A percentile compares a stretch with the other conserved stretches of the same genome.
Conservation (phyloP, 495 filamentous ascomycete species). For the Annulohypoxylon nitens region DNA sequence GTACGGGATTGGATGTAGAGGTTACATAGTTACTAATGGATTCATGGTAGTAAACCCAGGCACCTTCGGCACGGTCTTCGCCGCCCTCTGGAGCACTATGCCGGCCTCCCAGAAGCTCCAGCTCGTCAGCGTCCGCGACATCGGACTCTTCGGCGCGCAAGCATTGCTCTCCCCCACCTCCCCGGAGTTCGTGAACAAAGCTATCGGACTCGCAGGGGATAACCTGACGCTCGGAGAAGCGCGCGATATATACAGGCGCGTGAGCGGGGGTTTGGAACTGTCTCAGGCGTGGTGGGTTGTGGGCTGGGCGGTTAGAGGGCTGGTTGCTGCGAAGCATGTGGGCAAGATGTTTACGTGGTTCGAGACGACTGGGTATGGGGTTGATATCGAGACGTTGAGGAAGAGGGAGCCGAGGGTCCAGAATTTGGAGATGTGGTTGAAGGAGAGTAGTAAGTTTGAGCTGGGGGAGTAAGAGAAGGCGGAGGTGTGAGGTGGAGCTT, state of each 20-base stretch:
- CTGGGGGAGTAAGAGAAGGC: constrained; percentile 11
- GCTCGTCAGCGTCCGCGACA: constrained; percentile 69
- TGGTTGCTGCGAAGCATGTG: constrained; percentile 64
- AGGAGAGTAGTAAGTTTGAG: constrained; percentile 64
- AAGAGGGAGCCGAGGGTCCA: constrained; percentile 65
- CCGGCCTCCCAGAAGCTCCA: constrained; percentile 66
- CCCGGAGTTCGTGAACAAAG: constrained; percentile 55
- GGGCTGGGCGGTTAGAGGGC: constrained; percentile 56
- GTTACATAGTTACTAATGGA: constrained; percentile 49
- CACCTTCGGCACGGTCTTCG: constrained; percentile 70
- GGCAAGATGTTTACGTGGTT: constrained; percentile 75
- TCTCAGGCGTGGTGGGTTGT: constrained; percentile 64
- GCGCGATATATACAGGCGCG: constrained; percentile 63
- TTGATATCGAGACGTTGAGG: constrained; percentile 67
- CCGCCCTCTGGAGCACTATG: constrained; percentile 62
- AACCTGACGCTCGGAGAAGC: constrained; percentile 67
- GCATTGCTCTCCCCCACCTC: constrained; percentile 61
- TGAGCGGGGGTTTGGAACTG: constrained; percentile 58
- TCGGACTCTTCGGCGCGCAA: constrained; percentile 72
- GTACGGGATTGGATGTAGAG: too few species aligned
- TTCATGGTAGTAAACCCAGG: constrained; percentile 50
- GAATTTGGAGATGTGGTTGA: constrained; percentile 71
- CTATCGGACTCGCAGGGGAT: constrained; percentile 70
- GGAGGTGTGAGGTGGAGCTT: background rate
- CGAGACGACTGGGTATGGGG: constrained; percentile 69